phyloP scores from a whole-genome alignment of 495 filamentous ascomycete genomes.

The Podospora australis region DNA sequence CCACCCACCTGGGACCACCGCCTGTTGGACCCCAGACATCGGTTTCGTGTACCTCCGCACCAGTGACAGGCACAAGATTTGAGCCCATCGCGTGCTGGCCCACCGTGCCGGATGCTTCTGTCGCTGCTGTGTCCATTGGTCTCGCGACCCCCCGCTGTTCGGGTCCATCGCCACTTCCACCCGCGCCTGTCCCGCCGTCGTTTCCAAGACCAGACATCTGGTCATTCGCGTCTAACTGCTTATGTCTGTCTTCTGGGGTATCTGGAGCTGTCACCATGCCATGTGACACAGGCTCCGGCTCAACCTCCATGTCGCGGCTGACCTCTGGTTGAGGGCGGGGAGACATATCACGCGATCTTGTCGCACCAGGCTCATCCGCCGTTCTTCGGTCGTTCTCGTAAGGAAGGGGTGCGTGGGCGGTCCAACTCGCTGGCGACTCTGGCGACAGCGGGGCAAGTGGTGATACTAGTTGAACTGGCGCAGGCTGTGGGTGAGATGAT shows the following conservation, averaged over 20 bases:
- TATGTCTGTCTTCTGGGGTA: constrained; percentile 24
- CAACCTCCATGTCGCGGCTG: constrained; percentile 18
- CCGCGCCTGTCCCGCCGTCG: constrained; percentile 4
- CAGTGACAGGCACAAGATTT: constrained; percentile 1
- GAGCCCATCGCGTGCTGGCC: constrained; percentile 5
- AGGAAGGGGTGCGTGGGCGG: constrained; percentile 2
- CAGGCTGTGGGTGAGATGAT: constrained; percentile 2
- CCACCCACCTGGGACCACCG: constrained; percentile 18
- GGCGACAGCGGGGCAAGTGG: constrained; percentile 4
- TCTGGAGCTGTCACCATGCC: constrained; percentile 4
- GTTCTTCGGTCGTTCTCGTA: constrained; percentile 9
- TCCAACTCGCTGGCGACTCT: constrained; percentile 21
- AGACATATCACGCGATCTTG: constrained; percentile 32
- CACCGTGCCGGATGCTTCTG: neutral
- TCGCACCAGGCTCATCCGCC: neutral
- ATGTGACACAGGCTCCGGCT: constrained; percentile 14
- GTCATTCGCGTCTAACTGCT: constrained; percentile 32
- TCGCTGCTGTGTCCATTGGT: neutral
- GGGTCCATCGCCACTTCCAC: neutral
- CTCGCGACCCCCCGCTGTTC: constrained; percentile 17
- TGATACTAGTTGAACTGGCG: constrained; percentile 1
- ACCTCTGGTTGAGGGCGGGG: constrained; percentile 26
- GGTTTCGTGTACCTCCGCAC: constrained; percentile 11
- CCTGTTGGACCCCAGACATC: constrained; percentile 17
- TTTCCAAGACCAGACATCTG: constrained; percentile 15